Base-by-base conservation (phyloP, 768 basidiomycete species). In the Lactifluus piperatus region DNA sequence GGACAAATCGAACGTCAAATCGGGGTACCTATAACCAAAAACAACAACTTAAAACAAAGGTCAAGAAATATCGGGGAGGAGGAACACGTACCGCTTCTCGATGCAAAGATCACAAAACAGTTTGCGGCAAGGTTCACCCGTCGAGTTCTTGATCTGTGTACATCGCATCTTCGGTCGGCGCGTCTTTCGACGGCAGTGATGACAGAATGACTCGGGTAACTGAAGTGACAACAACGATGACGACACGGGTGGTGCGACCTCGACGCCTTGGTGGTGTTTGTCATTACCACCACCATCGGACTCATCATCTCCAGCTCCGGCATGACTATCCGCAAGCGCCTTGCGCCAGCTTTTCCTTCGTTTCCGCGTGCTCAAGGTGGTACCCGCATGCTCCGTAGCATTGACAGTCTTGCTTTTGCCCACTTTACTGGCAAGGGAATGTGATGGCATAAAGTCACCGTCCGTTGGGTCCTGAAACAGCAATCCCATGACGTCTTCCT, bases 1-100 rank as follows among this genome's bases (percentile, higher is more conserved):
- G 20, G 50, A 65, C 34, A 65, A 46, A 32, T 74, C 68, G 57
- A 77, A 77, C 27, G 66, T 67, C 57, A 75, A 55, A 18, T 74
- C 70, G 1, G 75, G 72, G 53, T 77, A 77, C 61, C 77, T 77
- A 44, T 18, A 13, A n/a, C 10, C 22, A 36, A 16, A 5, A 8
- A 5, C 44, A 34, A 27, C 6, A 39, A 39, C 6, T 18, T 18
- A 24, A n/a, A 32, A 26, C 47, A 8, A 24, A 2, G 11, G 14
- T 10, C 4, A 22, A 8, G 29, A 4, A 16, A 13, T 3, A 4
- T 27, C 1, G 16, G 2, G 37, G 27, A 9, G 3, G 16, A 43
- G 24, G 6, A n/a, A 37, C 60, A 26, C n/a, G n/a, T n/a, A 64
- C 63, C 61, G 48, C 18, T 45, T 62, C 27, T 63, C 43, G 7